Conservation (phyloP, 2,329 filamentous ascomycete species). For the Epichloe gansuensis region DNA sequence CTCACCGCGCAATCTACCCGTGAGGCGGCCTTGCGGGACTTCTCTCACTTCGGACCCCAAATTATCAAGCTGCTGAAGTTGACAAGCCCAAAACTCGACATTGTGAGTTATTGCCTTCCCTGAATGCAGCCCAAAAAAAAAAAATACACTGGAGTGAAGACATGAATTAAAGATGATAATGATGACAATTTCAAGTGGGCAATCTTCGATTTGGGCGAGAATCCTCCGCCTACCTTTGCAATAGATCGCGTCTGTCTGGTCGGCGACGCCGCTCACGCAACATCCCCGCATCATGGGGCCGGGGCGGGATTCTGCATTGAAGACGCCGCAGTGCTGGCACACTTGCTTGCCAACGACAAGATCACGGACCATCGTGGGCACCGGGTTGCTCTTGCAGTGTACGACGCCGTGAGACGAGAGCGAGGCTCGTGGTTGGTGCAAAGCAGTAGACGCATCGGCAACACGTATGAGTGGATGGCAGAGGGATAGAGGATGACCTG, state of each 20-base stretch:
- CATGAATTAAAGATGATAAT: not conserved
- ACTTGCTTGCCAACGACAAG: not conserved
- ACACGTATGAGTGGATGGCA: constrained; percentile 8
- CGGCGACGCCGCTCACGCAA: constrained; percentile 7
- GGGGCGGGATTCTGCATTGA: constrained; percentile 5
- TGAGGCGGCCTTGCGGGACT: constrained; percentile 2
- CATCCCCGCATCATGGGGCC: constrained; percentile 5
- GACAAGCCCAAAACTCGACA: not conserved
- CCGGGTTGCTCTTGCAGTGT: not conserved
- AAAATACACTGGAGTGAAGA: not conserved
- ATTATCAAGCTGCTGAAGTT: constrained; percentile 1
- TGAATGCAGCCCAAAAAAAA: not conserved
- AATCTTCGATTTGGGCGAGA: constrained; percentile 5
- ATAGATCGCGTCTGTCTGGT: constrained; percentile 4
- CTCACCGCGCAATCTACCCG: constrained; percentile 1
- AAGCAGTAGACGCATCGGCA: constrained; percentile 6
- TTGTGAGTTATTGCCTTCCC: not conserved
- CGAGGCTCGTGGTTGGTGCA: constrained; percentile 5
- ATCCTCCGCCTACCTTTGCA: constrained; percentile 3
- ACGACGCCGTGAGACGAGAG: not conserved
- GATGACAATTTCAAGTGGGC: not conserved
- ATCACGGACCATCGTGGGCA: not conserved
- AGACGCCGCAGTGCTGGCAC: constrained; percentile 4
- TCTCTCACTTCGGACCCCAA: not conserved
- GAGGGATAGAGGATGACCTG: constrained; percentile 4